Evolutionary conservation across 768 basidiomycete species (phyloP), one percentile per base, ranked within the genome.

Genomic region (Rhodosporidiobolus odoratus): DNA sequence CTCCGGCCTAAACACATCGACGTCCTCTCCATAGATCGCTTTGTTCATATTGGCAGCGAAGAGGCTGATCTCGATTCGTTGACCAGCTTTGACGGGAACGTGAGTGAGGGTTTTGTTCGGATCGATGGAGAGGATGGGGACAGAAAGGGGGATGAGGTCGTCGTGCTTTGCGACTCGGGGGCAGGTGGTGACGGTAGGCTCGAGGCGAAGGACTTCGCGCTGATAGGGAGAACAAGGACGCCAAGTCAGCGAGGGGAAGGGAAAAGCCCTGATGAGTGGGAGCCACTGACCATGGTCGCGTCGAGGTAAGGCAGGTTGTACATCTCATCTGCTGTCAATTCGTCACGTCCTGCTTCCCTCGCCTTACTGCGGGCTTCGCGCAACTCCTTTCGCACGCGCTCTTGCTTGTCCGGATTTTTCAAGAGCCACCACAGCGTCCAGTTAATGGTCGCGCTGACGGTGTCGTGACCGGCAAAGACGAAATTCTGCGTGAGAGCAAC

Each of bases 151-250:
- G 25, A 94, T 82, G 68, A 86, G 84, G 75, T 92, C 91, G 74
- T 91, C 89, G 75, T 85, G 84, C 1, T 84, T 87, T 4, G 91
- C 89, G 59, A 19, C 89, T 16, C 91, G 85, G 5, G 58, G 56
- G 15, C 90, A 88, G 5, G 89, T 89, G 76, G 91, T 89, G 12
- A 91, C 82, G 1, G 91, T 89, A 2, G 90, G 88, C 27, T 88
- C 83, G 50, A 92, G 79, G 25, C 91, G 86, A 67, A 93, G 79
- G 3, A 84, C 84, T 79, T 93, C 91, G 50, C 86, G 84, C 65
- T 61, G 58, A n/a, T 27, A 13, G 23, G 16, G 23, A 17, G 27
- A 13, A 19, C 30, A 25, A 47, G 43, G n/a, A 52, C n/a, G 5
- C 6, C 35, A 32, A 25, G 53, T 15, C 21, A n/a, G 37, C 19